phyloP scores from a whole-genome alignment of 2,329 filamentous ascomycete species.

The Calonectria pseudoreteaudii region DNA sequence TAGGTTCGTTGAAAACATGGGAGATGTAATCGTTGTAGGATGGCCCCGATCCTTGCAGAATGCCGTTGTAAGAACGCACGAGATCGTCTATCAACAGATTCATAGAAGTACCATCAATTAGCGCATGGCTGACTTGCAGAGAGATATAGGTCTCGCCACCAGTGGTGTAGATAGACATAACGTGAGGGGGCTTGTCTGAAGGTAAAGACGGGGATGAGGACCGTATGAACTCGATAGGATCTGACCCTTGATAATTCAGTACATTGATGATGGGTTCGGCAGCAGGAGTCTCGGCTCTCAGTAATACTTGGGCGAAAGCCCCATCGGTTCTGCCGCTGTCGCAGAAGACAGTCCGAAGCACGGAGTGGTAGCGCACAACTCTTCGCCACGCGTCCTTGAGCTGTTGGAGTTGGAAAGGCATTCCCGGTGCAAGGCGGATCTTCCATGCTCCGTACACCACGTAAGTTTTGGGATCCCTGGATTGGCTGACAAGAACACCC shows the following conservation, averaged over 20 bases:
- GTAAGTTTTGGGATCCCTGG: conserved; percentile 16
- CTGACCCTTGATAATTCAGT: not conserved
- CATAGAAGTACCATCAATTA: conserved; percentile 46
- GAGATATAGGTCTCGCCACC: conserved; percentile 25
- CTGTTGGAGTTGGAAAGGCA: not conserved
- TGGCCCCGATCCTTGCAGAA: not conserved
- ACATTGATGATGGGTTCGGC: not conserved
- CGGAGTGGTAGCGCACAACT: conserved; percentile 19
- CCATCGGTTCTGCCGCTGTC: not conserved
- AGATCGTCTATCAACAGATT: conserved; percentile 46
- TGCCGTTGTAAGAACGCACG: conserved; percentile 36
- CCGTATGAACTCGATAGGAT: not conserved
- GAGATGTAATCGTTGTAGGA: not conserved
- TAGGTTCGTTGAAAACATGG: not conserved
- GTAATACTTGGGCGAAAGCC: not conserved
- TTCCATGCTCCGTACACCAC: not conserved
- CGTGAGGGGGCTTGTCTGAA: not conserved
- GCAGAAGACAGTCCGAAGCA: conserved; percentile 19
- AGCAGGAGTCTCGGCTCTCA: not conserved
- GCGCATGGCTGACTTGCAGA: conserved; percentile 48
- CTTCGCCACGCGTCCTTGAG: conserved; percentile 23
- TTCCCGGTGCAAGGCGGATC: not conserved
- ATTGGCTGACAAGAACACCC: conserved; percentile 23
- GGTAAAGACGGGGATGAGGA: not conserved
- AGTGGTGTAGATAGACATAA: not conserved